phyloP scores from a whole-genome alignment of 1,284 basidiomycete genomes.

The Leccinum subspadiceum region DNA sequence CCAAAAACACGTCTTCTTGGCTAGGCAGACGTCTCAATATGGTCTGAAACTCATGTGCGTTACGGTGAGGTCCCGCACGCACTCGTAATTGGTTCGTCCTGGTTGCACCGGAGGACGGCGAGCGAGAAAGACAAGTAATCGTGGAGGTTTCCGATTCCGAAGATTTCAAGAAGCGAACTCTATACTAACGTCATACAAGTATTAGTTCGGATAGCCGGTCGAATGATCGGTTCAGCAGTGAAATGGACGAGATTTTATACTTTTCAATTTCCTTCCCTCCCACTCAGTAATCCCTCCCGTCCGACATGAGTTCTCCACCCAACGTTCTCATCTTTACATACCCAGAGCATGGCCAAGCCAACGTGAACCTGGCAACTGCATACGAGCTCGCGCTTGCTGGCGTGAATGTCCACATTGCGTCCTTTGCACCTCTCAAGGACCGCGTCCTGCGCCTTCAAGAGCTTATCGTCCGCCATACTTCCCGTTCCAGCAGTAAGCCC shows the following conservation, averaged over 20 bases:
- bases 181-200: neutral
- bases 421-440: slow-evolving; percentile 3
- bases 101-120: neutral
- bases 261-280: neutral
- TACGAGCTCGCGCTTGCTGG: slow-evolving; percentile 14
- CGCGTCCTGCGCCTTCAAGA: slow-evolving; percentile 11
- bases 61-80: no score
- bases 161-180: neutral
- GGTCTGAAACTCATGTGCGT: no score
- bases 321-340: slow-evolving; percentile 9
- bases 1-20: no score
- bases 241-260: neutral
- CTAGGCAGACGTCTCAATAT: no score
- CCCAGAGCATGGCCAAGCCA: slow-evolving; percentile 13
- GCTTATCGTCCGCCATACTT: slow-evolving; percentile 3
- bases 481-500: neutral
- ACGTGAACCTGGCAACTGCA: slow-evolving; percentile 12
- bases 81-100: neutral
- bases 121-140: neutral
- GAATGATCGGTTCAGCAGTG: neutral
- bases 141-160: neutral
- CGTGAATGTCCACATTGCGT: slow-evolving; percentile 3
- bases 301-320: neutral
- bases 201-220: neutral
- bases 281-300: neutral